These are phyloP conservation scores for Bolboschoenoplectus hybrid DNA, from an alignment of 202 grass and related monocot genomes.

Conservation along the genomic window DNA sequence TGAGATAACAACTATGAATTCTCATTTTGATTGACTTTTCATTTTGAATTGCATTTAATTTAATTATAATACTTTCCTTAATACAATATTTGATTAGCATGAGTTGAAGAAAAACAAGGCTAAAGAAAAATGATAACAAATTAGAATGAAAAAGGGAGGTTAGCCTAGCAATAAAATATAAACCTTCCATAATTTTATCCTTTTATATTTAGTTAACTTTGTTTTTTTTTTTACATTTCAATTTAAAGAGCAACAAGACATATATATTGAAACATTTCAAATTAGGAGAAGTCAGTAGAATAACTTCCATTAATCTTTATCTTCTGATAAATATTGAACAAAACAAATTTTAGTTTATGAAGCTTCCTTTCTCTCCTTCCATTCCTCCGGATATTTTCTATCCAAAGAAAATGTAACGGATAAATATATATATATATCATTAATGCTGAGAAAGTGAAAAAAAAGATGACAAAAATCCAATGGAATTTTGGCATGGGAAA, in stretches of 20 bases:
- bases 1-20: too few species aligned
- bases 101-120: too few species aligned
- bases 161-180: too few species aligned
- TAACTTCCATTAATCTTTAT: constrained; percentile 9
- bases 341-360: constrained; percentile 15
- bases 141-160: too few species aligned
- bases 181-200: too few species aligned
- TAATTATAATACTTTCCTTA: too few species aligned
- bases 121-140: too few species aligned
- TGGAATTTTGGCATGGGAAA: constrained; percentile 1
- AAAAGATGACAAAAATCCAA: neutral
- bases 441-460: neutral
- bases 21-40: too few species aligned
- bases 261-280: neutral
- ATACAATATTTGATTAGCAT: too few species aligned
- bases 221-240: neutral
- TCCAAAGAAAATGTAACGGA: neutral
- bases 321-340: neutral
- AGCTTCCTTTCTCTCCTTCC: neutral
- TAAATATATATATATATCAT: neutral
- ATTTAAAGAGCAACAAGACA: neutral
- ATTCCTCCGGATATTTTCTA: neutral
- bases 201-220: neutral
- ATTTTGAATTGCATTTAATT: too few species aligned
- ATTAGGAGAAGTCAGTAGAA: neutral